Evolutionary conservation across 352 stramenopile species (phyloP).

Genomic region (Phytophthora pini): DNA sequence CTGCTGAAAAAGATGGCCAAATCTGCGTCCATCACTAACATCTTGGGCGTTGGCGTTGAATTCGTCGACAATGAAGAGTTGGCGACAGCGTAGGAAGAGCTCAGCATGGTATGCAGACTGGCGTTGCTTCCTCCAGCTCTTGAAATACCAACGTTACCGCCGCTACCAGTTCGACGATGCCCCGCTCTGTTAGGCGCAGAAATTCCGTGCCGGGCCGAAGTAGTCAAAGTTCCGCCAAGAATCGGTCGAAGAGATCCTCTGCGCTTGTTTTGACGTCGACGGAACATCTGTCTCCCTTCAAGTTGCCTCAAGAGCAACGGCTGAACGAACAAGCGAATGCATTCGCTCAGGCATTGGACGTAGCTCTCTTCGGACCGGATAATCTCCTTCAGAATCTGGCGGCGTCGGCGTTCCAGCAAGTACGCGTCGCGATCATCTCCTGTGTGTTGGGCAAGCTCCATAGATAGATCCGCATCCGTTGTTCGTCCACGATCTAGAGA

Average conservation of each 20-base stretch:
- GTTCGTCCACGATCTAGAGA: slow-evolving; percentile 38
- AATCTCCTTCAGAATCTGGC: slow-evolving; percentile 86
- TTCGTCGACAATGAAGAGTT: slow-evolving; percentile 33
- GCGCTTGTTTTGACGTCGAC: slow-evolving; percentile 68
- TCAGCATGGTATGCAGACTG: slow-evolving; percentile 57
- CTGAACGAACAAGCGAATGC: slow-evolving; percentile 85
- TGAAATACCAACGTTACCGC: slow-evolving; percentile 40
- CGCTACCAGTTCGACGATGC: slow-evolving; percentile 41
- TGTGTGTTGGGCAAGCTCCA: slow-evolving; percentile 33
- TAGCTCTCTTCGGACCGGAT: slow-evolving; percentile 88
- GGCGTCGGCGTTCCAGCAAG: slow-evolving; percentile 67
- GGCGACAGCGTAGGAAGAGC: slow-evolving; percentile 36
- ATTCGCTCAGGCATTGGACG: slow-evolving; percentile 82
- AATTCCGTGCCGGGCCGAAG: slow-evolving; percentile 15
- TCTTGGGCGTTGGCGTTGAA: slow-evolving; percentile 41
- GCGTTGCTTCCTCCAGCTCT: slow-evolving; percentile 50
- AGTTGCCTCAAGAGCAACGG: slow-evolving; percentile 80
- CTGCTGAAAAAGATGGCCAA: slow-evolving; percentile 91
- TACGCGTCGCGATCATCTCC: slow-evolving; percentile 53
- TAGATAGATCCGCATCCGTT: slow-evolving; percentile 43
- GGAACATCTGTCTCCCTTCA: slow-evolving; percentile 74
- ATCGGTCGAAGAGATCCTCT: slow-evolving; percentile 62
- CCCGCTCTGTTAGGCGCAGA: slow-evolving; percentile 7
- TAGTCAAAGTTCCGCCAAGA: slow-evolving; percentile 37
- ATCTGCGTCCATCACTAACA: slow-evolving; percentile 81